Conservation (phyloP, 306 rosid genomes). For the Urtica urens region DNA sequence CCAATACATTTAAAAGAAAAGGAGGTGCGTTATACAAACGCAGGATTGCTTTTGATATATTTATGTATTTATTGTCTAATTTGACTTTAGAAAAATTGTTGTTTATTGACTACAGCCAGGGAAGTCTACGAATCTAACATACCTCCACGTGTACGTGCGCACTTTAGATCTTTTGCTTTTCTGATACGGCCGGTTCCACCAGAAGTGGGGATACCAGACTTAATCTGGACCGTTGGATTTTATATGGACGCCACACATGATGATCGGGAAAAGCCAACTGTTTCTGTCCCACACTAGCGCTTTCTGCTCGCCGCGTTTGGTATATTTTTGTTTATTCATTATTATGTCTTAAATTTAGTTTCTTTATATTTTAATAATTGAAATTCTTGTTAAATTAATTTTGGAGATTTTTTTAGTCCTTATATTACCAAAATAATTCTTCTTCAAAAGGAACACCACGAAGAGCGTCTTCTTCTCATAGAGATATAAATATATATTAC, state of each 20-base stretch:
- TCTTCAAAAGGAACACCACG: too few species aligned
- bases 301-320: not conserved
- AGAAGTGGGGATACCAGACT: too few species aligned
- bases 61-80: not conserved
- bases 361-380: not conserved
- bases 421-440: too few species aligned
- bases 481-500: too few species aligned
- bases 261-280: not conserved
- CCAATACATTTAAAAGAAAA: not conserved
- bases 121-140: constrained; percentile 5
- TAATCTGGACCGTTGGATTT: not conserved
- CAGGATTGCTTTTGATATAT: not conserved
- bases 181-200: not conserved
- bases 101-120: not conserved
- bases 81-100: not conserved
- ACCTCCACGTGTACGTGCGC: constrained; percentile 11
- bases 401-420: too few species aligned
- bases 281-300: not conserved
- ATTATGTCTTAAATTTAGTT: not conserved
- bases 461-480: too few species aligned
- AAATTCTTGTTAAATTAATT: too few species aligned
- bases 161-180: not conserved
- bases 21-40: constrained; percentile 33
- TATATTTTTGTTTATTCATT: not conserved
- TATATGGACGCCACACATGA: not conserved